Evolutionary conservation across 73 alveolate genomes (phyloP).

Genomic region (Paramecium pentaurelia): DNA sequence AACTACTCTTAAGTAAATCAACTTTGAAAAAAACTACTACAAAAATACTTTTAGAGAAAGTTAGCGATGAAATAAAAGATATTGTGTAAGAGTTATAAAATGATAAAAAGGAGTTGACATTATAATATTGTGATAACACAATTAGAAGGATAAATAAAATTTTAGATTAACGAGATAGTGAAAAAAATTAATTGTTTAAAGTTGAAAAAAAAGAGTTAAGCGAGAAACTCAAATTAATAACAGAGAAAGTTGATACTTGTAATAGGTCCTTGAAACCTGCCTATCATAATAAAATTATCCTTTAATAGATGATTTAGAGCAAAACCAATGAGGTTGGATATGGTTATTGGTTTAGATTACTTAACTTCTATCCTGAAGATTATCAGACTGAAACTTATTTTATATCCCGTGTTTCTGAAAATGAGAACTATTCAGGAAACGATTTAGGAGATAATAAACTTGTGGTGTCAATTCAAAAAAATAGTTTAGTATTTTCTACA

Average conservation of each 20-base stretch:
- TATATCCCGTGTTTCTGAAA: constrained; percentile 25
- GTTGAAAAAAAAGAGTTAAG: background rate
- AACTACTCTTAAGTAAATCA: background rate
- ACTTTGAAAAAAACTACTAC: background rate
- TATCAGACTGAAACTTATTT: background rate
- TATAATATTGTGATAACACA: background rate
- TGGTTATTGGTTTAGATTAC: constrained; percentile 31
- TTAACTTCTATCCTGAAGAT: background rate
- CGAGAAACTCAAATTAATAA: background rate
- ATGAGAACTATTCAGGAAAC: background rate
- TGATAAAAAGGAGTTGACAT: background rate
- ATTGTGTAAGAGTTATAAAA: background rate
- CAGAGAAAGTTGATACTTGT: background rate
- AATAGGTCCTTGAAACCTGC: background rate
- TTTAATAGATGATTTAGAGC: background rate
- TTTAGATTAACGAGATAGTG: constrained; percentile 10
- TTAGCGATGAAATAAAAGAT: background rate
- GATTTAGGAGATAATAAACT: constrained; percentile 34
- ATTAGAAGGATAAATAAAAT: background rate
- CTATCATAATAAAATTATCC: background rate
- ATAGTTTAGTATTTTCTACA: background rate
- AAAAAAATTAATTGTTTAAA: background rate
- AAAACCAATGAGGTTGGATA: background rate
- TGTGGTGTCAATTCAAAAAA: background rate
- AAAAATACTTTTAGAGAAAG: background rate